Base-by-base conservation (phyloP, 1,284 basidiomycete genomes). In the Leccinum solheimii region DNA sequence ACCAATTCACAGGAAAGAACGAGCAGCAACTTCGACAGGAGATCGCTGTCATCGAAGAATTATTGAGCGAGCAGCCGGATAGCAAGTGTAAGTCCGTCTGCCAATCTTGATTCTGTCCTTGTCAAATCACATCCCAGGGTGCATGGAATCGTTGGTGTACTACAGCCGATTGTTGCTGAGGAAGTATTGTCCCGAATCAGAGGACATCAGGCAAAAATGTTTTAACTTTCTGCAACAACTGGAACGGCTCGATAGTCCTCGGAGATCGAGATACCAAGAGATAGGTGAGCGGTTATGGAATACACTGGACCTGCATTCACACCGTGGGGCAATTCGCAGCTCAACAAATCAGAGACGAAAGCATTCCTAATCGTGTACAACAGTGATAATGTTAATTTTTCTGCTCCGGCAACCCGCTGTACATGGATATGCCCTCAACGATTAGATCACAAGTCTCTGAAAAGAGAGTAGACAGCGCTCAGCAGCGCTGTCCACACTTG, bases 31-130 rank as follows among this genome's bases (percentile, higher is more conserved):
- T 98, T 7, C 77, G 84, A 56, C 82, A 88, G n/a, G 97, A 99
- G 75, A 90, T 98, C 36, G 69, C 71, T 1, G 82, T 85, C 5
- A 96, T 98, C 57, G 80, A 90, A 66, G 94, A 97, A 67, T 81
- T 99, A n/a, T 79, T 95, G 43, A 87, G 91, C 53, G 87, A 95
- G 62, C 94, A 98, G 72, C 90, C 95, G 1, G 94, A 97, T 66
- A 94, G 93, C 66, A 97, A 95, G 82, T 98, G 97, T 94, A 72
- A 62, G 88, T 74, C 14, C 14, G 19, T 40, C 4, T 38, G 19
- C 32, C 23, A 11, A 38, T 45, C 59, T 55, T 36, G 49, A 58
- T 57, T 60, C 43, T 14, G 27, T 57, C 26, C 8, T n/a, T 50
- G 8, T 45, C 13, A 13, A 51, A 56, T 45, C 56, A 40, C 23